Evolutionary conservation across 768 basidiomycete genomes (phyloP).

Genomic region (Clathrus columnatus): DNA sequence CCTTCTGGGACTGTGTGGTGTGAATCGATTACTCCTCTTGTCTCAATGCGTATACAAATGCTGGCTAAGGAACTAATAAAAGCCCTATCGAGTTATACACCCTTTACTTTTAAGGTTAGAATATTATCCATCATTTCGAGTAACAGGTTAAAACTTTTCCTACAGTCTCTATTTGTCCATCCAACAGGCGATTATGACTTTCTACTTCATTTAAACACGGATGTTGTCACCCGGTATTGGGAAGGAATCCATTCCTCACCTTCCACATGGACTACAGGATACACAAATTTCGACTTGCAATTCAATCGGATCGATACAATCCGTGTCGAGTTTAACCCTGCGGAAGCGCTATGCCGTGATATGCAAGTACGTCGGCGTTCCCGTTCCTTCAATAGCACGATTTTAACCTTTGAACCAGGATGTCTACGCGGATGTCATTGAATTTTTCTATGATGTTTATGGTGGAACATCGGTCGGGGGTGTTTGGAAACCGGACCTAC

Average conservation of each 20-base stretch:
- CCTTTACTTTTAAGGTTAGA: constrained; percentile 51
- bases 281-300: constrained; percentile 36
- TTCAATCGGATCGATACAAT: constrained; percentile 18
- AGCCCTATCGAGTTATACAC: constrained; percentile 44
- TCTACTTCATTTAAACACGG: constrained; percentile 62
- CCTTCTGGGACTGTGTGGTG: constrained; percentile 73
- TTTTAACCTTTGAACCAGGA: constrained; percentile 35
- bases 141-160: neutral
- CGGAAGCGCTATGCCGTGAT: constrained; percentile 53
- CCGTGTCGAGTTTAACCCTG: constrained; percentile 78
- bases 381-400: no score
- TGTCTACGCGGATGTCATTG: constrained; percentile 64
- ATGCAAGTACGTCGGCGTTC: constrained; percentile 62
- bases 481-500: constrained; percentile 77
- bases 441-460: constrained; percentile 75
- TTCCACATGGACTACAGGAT: constrained; percentile 36
- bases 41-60: constrained; percentile 62
- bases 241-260: constrained; percentile 56
- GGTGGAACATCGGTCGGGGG: constrained; percentile 76
- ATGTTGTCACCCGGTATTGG: constrained; percentile 58
- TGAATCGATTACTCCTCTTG: constrained; percentile 48
- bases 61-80: constrained; percentile 67
- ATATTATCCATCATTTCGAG: neutral
- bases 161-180: constrained; percentile 76
- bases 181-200: constrained; percentile 82